Evolutionary conservation across 345 rosid genomes (phyloP), one percentile per base, ranked within the genome.

Genomic region (Barbarea vulgaris): DNA sequence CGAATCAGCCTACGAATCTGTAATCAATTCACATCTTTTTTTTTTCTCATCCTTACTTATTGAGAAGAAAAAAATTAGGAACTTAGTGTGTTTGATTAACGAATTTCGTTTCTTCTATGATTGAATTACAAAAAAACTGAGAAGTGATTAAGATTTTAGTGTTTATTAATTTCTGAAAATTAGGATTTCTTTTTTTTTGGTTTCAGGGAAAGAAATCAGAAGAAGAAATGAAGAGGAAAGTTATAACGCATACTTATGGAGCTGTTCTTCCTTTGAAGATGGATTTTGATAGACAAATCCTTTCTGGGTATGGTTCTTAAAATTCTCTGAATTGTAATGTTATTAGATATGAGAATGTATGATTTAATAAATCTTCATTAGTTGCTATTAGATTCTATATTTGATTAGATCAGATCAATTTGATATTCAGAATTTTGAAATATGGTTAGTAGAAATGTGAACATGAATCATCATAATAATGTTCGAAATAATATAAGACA

Each of bases 271-370:
- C 93, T 1, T 62, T 94, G 73, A 92, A 83, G 85, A 87, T 92
- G 96, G 97, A 90, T 74, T 75, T 94, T 51, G 97, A 94, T 47
- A 82, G 82, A 65, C 97, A 91, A 73, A 87, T 90, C 61, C 93
- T 93, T 66, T 86, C 93, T 4, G 80, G 94, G 98, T 93, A 87
- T 60, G 79, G 9, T 9, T 63, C 48, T 37, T 33, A 3, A 55
- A 31, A n/a, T 12, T 13, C 37, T n/a, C 10, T 63, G 36, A 28
- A n/a, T n/a, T 2, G 17, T 14, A 9, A 21, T 62, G 67, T 64
- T 64, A 5, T 27, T n/a, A 5, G 37, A 27, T 44, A 46, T 64
- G 42, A 65, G 27, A 46, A 46, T 28, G 52, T 24, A n/a, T 62
- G 7, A 14, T 37, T 37, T 13, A 42, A n/a, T n/a, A n/a, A n/a